Evolutionary conservation across 2,329 filamentous ascomycete genomes (phyloP).

Genomic region (Leptodontidium sp.): DNA sequence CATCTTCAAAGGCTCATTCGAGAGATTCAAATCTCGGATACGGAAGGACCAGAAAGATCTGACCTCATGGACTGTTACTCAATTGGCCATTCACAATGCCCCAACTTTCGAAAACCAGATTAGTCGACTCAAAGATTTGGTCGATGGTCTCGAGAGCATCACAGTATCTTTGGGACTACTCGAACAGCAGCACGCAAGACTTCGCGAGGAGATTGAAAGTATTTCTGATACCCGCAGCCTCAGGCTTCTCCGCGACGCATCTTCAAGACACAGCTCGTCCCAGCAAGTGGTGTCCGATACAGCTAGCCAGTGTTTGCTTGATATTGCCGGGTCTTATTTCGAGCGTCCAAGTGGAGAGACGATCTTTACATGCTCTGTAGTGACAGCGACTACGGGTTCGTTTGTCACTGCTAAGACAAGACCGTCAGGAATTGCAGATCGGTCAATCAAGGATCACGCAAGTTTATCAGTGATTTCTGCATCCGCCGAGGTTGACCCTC

Average conservation of each 20-base stretch:
- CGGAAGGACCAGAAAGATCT: constrained; percentile 36
- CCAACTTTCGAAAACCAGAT: constrained; percentile 37
- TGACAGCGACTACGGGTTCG: neutral
- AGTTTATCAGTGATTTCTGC: no score
- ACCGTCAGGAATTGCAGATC: neutral
- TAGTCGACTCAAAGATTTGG: constrained; percentile 31
- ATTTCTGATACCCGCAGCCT: constrained; percentile 39
- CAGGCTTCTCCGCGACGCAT: constrained; percentile 33
- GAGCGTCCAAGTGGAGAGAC: neutral
- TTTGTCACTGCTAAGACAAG: neutral
- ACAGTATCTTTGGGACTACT: constrained; percentile 35
- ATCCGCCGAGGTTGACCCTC: no score
- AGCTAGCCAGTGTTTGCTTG: constrained; percentile 28
- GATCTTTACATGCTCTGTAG: neutral
- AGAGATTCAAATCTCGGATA: constrained; percentile 35
- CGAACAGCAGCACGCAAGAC: constrained; percentile 28
- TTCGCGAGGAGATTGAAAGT: constrained; percentile 36
- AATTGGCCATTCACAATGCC: constrained; percentile 38
- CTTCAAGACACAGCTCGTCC: constrained; percentile 23
- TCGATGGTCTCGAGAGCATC: constrained; percentile 40
- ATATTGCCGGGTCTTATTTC: constrained; percentile 16
- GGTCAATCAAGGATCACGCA: neutral
- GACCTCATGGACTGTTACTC: constrained; percentile 36
- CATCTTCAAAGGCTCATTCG: constrained; percentile 37
- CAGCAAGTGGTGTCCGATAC: constrained; percentile 32